Base-by-base conservation (phyloP, 2,329 filamentous ascomycete genomes). In the Claviceps quebecensis region DNA sequence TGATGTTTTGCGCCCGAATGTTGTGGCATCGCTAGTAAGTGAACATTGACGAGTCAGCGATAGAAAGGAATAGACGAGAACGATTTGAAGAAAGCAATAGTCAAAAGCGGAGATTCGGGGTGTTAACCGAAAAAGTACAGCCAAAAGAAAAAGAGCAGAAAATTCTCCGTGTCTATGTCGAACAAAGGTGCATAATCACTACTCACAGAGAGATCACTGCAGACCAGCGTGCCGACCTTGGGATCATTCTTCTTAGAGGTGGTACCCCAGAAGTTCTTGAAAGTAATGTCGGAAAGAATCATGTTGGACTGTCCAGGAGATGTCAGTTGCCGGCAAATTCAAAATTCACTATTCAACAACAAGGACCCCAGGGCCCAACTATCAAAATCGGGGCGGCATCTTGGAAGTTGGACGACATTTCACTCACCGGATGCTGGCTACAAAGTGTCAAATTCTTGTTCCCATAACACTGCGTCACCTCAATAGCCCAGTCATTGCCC, bases 401-500 rank as follows among this genome's bases (percentile, higher is more conserved):
- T 9, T 29, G 26, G 8, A 29, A 3, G 13, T 9, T 29, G 26
- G 8, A 29, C 8, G 13, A 3, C 23, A 17, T 22, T 7, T 9
- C 19, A 44, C 48, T 23, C 5, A 50, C 48, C 48, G 48, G 48
- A n/a, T 45, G 5, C 22, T 23, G 17, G 5, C 22, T 5, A 34
- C 48, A 50, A 2, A 38, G 17, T 2, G n/a, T 17, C 19, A 50
- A 16, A 7, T 45, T n/a, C 19, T 39, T 50, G 7, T 29, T 50
- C 4, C 48, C 48, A 29, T 50, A 50, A 11, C 48, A 50, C 39
- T 50, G 48, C 1, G 17, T 50, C 14, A 50, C 17, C 41, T 50
- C 48, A 11, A 50, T 17, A 16, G 48, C 40, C 48, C 17, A 45
- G 60, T 84, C 81, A 54, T 83, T 80, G 54, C 84, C 82, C 38